Evolutionary conservation across 2,329 filamentous ascomycete species (phyloP), one percentile per base, ranked within the genome.

Genomic region (Diaporthe amygdali): DNA sequence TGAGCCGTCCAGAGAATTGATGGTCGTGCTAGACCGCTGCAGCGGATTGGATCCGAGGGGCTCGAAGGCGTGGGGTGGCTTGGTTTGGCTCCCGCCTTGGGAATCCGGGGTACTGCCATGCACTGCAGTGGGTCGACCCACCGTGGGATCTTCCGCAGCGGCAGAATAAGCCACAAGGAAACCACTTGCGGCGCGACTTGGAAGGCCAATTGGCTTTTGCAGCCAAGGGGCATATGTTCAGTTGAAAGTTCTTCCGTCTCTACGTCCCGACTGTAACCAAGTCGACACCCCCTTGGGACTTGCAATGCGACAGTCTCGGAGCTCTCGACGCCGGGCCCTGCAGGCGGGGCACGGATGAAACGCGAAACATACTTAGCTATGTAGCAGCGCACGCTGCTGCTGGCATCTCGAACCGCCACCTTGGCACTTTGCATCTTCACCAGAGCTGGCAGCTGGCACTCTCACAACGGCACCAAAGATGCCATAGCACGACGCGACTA

Each of bases 321-420:
- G 27, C 56, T 47, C 27, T 34, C 27, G 56, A 63, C 17, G 56
- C 56, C 27, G 30, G 56, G 22, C 56, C 27, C 41, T 63, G 27
- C 27, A 25, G 27, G 41, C 12, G 44, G 59, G 25, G 49, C 51
- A 68, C 49, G 52, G 66, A 68, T 68, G 66, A 68, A 68, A 68
- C 64, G 17, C 64, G 37, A 52, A 32, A 55, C 47, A 44, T 27
- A 20, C 37, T 37, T 20, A 6, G 47, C 12, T n/a, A n/a, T 51
- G 47, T 20, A 20, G 15, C 34, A 22, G 22, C 47, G 25, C 27
- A 52, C 63, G 22, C 39, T 46, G 17, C 44, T 20, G 49, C 32
- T 6, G 32, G 22, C 64, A 41, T 41, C 51, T 67, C 22, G 64
- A 67, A 54, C 64, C 27, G 47, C 64, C 34, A 55, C 64, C 64